Evolutionary conservation across 23 red algal genomes (phyloP).

Genomic region (Gracilaria domingensis): DNA sequence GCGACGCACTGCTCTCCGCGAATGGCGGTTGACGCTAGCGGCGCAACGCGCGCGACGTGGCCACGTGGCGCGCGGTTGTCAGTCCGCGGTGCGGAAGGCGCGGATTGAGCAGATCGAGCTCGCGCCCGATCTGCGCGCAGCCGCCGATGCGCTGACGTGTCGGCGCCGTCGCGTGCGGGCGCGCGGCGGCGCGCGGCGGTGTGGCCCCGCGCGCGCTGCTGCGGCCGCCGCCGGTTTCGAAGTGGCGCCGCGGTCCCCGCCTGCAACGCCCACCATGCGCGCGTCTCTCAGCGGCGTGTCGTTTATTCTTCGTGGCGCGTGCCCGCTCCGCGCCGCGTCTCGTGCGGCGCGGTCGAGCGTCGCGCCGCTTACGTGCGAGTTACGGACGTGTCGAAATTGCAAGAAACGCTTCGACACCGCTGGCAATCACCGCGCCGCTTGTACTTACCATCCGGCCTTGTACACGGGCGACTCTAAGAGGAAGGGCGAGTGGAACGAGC

Average conservation of each 20-base stretch:
- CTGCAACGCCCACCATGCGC: no score
- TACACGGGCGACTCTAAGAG: conserved; percentile 59
- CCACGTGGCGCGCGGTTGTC: conserved; percentile 26
- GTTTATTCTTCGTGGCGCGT: no score
- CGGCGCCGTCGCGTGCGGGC: no score
- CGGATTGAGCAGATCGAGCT: no score
- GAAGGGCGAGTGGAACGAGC: conserved; percentile 32
- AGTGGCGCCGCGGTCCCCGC: no score
- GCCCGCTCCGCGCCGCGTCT: not conserved
- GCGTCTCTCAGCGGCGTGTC: no score
- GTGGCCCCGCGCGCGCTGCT: no score
- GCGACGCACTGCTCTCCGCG: not conserved
- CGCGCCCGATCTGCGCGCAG: not conserved
- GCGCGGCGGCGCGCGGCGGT: not conserved
- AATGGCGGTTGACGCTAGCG: not conserved
- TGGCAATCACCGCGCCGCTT: conserved; percentile 40
- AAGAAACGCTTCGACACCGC: conserved; percentile 43
- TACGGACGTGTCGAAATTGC: conserved; percentile 50
- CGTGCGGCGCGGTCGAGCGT: not conserved
- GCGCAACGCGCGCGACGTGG: not conserved
- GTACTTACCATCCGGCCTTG: conserved; percentile 33
- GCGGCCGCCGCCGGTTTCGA: no score
- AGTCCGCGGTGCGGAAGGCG: not conserved
- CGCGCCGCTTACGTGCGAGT: not conserved
- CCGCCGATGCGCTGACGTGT: not conserved